phyloP scores from a whole-genome alignment of 305 asterid genomes.

The Fraxinus platypoda region DNA sequence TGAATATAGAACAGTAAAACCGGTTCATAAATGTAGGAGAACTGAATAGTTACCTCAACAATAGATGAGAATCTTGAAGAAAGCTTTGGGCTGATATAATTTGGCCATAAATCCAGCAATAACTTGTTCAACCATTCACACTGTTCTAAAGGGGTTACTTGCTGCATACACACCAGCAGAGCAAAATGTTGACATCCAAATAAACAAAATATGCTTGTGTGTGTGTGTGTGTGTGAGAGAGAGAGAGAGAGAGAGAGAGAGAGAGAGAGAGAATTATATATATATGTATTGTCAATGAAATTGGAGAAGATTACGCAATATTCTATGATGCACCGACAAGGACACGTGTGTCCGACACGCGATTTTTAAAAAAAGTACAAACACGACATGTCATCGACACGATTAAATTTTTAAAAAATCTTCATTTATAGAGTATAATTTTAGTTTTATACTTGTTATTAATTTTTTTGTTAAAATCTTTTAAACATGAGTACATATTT shows the following conservation, averaged over 20 bases:
- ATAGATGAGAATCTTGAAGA: slow-evolving; percentile 79
- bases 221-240: neutral
- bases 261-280: neutral
- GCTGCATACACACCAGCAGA: slow-evolving; percentile 40
- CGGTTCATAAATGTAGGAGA: slow-evolving; percentile 12
- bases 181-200: slow-evolving; percentile 17
- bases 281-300: too few relatives aligned
- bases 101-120: slow-evolving; percentile 73
- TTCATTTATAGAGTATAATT: too few relatives aligned
- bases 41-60: slow-evolving; percentile 64
- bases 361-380: too few relatives aligned
- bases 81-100: slow-evolving; percentile 72
- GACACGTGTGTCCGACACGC: too few relatives aligned
- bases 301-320: neutral
- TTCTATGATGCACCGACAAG: too few relatives aligned
- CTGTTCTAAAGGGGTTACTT: slow-evolving; percentile 84
- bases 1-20: neutral
- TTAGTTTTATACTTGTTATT: too few relatives aligned
- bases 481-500: too few relatives aligned
- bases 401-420: too few relatives aligned
- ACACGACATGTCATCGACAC: too few relatives aligned
- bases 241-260: neutral
- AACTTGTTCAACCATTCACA: slow-evolving; percentile 98
- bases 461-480: too few relatives aligned
- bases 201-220: neutral